These are phyloP conservation scores for Pseudonitzschia multiseries DNA, from an alignment of 108 stramenopile species.

Conservation along the genomic window DNA sequence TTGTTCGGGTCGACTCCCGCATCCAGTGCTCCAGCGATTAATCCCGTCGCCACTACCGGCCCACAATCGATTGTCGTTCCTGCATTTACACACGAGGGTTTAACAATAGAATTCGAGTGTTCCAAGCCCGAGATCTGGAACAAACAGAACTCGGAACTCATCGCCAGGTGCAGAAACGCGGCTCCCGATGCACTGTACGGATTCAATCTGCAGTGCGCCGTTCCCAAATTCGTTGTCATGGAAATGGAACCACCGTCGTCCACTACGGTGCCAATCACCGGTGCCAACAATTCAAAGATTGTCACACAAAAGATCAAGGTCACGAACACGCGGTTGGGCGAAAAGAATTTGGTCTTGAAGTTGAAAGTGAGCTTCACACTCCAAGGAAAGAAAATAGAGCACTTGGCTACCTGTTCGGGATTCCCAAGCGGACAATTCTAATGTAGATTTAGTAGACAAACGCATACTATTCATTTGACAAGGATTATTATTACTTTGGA, in stretches of 20 bases:
- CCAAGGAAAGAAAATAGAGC: conserved; percentile 81
- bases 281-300: conserved; percentile 52
- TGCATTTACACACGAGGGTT: conserved; percentile 70
- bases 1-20: conserved; percentile 12
- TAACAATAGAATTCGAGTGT: conserved; percentile 86
- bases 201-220: conserved; percentile 92
- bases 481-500: not conserved
- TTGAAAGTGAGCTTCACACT: conserved; percentile 93
- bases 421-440: conserved; percentile 84
- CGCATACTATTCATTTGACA: too few relatives aligned
- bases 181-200: conserved; percentile 76
- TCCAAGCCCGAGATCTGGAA: conserved; percentile 81
- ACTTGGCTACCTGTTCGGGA: conserved; percentile 84
- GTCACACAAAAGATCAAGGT: conserved; percentile 94
- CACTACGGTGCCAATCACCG: conserved; percentile 75
- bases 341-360: conserved; percentile 95
- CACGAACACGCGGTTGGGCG: conserved; percentile 86
- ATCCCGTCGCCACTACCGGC: conserved; percentile 27
- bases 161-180: conserved; percentile 86
- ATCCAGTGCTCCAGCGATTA: conserved; percentile 12
- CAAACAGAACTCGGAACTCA: conserved; percentile 70
- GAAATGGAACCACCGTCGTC: conserved; percentile 95
- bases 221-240: conserved; percentile 96
- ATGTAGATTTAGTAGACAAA: conserved; percentile 14
- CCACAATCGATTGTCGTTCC: conserved; percentile 55